These are phyloP conservation scores for Canavalia gladiata DNA, from an alignment of 306 rosid species.

Conservation along the genomic window DNA sequence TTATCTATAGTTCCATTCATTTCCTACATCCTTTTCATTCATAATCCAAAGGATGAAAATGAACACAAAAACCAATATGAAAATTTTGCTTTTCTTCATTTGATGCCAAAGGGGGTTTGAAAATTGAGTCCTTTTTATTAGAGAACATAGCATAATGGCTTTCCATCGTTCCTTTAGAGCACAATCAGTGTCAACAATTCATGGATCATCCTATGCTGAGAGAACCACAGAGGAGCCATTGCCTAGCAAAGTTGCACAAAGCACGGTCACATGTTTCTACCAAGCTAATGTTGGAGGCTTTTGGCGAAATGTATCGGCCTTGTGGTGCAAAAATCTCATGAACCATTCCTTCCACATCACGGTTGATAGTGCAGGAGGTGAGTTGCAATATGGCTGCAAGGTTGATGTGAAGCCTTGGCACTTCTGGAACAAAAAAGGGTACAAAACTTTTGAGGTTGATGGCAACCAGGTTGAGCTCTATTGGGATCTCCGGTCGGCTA, in stretches of 20 bases:
- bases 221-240: constrained; percentile 76
- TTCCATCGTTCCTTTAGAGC: constrained; percentile 67
- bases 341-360: constrained; percentile 74
- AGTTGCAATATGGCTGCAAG: constrained; percentile 67
- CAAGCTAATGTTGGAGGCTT: constrained; percentile 69
- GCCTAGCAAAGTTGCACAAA: constrained; percentile 74
- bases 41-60: constrained; percentile 25
- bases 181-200: constrained; percentile 53
- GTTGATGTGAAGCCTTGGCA: constrained; percentile 94
- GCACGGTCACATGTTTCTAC: constrained; percentile 90
- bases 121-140: constrained; percentile 13
- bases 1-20: constrained; percentile 24
- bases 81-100: constrained; percentile 3
- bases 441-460: constrained; percentile 78
- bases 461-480: constrained; percentile 74
- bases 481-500: constrained; percentile 91
- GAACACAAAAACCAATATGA: constrained; percentile 25
- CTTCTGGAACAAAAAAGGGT: constrained; percentile 96
- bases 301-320: constrained; percentile 77
- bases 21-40: constrained; percentile 20
- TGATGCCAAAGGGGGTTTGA: constrained; percentile 39
- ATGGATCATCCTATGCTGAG: constrained; percentile 65
- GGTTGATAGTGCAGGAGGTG: constrained; percentile 70
- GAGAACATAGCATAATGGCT: constrained; percentile 56
- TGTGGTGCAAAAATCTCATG: constrained; percentile 88